Evolutionary conservation across 2,329 filamentous ascomycete genomes (phyloP).

Genomic region (Colletotrichum musicola): DNA sequence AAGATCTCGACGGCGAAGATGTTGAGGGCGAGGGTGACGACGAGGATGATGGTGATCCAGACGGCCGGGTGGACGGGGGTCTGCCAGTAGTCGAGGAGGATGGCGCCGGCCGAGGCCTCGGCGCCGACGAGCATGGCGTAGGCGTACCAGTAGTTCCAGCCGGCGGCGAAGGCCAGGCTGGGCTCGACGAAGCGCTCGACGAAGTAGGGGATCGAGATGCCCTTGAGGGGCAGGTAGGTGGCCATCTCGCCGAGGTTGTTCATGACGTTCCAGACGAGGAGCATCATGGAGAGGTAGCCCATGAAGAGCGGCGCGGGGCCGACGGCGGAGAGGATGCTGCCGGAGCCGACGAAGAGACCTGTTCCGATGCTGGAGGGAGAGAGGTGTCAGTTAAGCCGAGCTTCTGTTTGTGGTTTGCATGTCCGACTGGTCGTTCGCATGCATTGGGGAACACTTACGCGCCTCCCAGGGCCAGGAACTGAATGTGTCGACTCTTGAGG

Average conservation of each 20-base stretch:
- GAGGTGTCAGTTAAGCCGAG: not conserved
- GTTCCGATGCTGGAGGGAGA: conserved; percentile 65
- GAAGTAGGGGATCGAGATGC: conserved; percentile 69
- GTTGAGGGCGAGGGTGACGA: conserved; percentile 67
- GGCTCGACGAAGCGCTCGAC: conserved; percentile 67
- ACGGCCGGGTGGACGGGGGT: conserved; percentile 63
- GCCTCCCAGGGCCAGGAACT: conserved; percentile 69
- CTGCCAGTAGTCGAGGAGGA: conserved; percentile 73
- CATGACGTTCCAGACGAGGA: conserved; percentile 67
- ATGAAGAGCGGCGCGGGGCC: conserved; percentile 78
- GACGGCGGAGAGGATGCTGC: conserved; percentile 65
- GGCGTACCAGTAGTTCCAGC: conserved; percentile 74
- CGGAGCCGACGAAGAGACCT: conserved; percentile 73
- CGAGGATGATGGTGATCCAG: conserved; percentile 70
- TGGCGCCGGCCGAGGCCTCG: conserved; percentile 68
- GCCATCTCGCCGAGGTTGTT: conserved; percentile 68
- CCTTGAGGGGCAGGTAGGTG: conserved; percentile 66
- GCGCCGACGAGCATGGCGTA: conserved; percentile 70
- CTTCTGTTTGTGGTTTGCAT: not conserved
- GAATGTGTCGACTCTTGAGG: conserved; percentile 71
- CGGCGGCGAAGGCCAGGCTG: conserved; percentile 67
- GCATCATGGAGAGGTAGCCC: conserved; percentile 71
- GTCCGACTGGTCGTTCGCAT: not conserved
- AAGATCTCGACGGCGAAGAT: conserved; percentile 69
- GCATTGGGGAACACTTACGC: conserved; percentile 47